Evolutionary conservation across 257 asterid genomes (phyloP).

Genomic region (Solanum bulbocastanum): DNA sequence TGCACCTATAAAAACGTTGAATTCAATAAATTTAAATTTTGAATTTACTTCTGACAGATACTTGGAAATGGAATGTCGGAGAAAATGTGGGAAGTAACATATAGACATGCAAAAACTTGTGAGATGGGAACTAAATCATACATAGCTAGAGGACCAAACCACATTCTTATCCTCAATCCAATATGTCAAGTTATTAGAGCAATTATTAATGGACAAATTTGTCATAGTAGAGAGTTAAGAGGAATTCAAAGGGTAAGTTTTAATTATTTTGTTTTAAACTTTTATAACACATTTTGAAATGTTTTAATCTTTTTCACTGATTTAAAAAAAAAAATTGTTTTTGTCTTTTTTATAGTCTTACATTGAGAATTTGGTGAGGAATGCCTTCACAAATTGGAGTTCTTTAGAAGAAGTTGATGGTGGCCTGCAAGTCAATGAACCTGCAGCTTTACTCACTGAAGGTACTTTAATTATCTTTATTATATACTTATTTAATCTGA

Average conservation of each 20-base stretch:
- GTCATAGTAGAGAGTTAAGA: slow-evolving; percentile 10
- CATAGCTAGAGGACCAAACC: slow-evolving; percentile 19
- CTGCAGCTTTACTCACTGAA: slow-evolving; percentile 19
- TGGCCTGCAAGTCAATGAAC: slow-evolving; percentile 13
- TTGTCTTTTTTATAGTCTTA: slow-evolving; percentile 14
- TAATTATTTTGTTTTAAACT: not conserved
- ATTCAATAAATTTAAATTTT: not conserved
- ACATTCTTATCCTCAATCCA: slow-evolving; percentile 27
- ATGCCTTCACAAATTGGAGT: slow-evolving; percentile 51
- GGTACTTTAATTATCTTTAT: slow-evolving; percentile 15
- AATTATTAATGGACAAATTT: slow-evolving; percentile 24
- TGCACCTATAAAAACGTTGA: not conserved
- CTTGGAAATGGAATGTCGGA: slow-evolving; percentile 66
- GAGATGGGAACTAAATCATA: slow-evolving; percentile 43
- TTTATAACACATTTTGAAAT: not conserved
- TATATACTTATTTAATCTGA: not conserved
- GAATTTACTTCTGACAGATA: slow-evolving; percentile 15
- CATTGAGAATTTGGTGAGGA: slow-evolving; percentile 31
- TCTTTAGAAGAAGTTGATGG: slow-evolving; percentile 41
- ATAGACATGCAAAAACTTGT: slow-evolving; percentile 55
- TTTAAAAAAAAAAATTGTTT: not conserved
- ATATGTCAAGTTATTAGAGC: slow-evolving; percentile 46
- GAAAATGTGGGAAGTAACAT: slow-evolving; percentile 50
- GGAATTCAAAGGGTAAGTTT: slow-evolving; percentile 18
- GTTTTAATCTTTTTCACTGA: not conserved